Percentiles rank a stretch among this genome's conserved stretches.
These are phyloP conservation scores for Ascochyta pisi DNA, from an alignment of 2,329 filamentous ascomycete species.

Conservation along the genomic window DNA sequence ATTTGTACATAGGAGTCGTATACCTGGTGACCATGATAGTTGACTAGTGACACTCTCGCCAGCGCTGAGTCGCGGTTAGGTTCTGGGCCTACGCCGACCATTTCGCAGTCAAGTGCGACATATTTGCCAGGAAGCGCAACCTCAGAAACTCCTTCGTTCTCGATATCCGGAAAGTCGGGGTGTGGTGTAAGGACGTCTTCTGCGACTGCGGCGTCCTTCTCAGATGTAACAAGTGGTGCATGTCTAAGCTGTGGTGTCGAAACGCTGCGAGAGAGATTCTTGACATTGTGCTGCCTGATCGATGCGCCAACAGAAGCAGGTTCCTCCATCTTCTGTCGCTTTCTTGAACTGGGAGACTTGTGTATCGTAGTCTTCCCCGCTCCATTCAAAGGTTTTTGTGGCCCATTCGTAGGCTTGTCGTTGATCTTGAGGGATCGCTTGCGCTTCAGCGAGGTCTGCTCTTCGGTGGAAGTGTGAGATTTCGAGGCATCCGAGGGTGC, in stretches of 20 bases:
- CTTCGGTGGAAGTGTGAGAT: slow-evolving; percentile 32
- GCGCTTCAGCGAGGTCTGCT: slow-evolving; percentile 41
- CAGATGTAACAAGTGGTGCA: slow-evolving; percentile 57
- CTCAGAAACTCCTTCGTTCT: slow-evolving; percentile 54
- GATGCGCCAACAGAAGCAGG: slow-evolving; percentile 43
- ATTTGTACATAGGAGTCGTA: slow-evolving; percentile 93
- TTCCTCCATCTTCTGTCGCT: slow-evolving; percentile 50
- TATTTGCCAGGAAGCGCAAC: slow-evolving; percentile 83
- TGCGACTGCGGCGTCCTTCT: slow-evolving; percentile 63
- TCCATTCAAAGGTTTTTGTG: slow-evolving; percentile 44
- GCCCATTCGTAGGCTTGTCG: slow-evolving; percentile 24
- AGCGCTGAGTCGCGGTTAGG: slow-evolving; percentile 74
- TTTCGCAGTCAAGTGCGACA: slow-evolving; percentile 93
- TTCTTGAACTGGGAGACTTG: slow-evolving; percentile 34
- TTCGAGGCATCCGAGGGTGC: slow-evolving; percentile 28
- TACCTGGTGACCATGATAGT: slow-evolving; percentile 89
- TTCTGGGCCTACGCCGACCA: slow-evolving; percentile 82
- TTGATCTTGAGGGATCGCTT: slow-evolving; percentile 36
- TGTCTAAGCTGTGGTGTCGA: slow-evolving; percentile 45
- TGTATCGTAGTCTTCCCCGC: slow-evolving; percentile 29
- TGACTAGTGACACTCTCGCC: slow-evolving; percentile 87
- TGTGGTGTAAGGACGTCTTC: slow-evolving; percentile 58
- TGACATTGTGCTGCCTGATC: slow-evolving; percentile 49
- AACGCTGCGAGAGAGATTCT: slow-evolving; percentile 48
- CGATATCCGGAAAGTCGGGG: slow-evolving; percentile 48